A percentile compares a stretch with the other conserved stretches of the same genome.
phyloP scores from a whole-genome alignment of 1,139 yeast species.

The Saccharomycopsis crataegensis region DNA sequence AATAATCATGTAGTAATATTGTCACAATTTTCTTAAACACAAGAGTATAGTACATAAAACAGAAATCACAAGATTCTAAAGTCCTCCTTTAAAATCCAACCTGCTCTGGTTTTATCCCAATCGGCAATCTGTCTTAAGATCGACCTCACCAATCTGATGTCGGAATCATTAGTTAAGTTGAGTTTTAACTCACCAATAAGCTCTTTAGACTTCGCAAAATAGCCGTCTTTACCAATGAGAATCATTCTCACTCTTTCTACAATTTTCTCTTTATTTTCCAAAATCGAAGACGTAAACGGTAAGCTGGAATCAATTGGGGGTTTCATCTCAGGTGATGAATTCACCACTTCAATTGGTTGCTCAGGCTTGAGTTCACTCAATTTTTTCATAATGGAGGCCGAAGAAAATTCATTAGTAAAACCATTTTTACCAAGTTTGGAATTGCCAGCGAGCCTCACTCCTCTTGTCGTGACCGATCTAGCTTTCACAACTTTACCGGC shows the following conservation, averaged over 20 bases:
- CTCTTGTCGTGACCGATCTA: background rate
- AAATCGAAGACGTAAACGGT: background rate
- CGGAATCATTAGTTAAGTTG: slow-evolving; percentile 37
- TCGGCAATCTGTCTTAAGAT: slow-evolving; percentile 61
- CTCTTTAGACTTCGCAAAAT: slow-evolving; percentile 49
- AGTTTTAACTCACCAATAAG: slow-evolving; percentile 46
- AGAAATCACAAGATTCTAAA: background rate
- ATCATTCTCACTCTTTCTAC: slow-evolving; percentile 33
- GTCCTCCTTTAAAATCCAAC: slow-evolving; percentile 53
- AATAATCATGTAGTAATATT: too few relatives aligned
- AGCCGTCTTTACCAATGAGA: slow-evolving; percentile 32
- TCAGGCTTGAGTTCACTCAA: background rate
- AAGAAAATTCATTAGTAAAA: slow-evolving; percentile 13
- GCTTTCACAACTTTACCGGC: slow-evolving; percentile 49
- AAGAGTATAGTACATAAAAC: background rate
- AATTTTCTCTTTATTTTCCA: slow-evolving; percentile 28
- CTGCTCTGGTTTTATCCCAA: slow-evolving; percentile 52
- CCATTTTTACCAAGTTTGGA: slow-evolving; percentile 22
- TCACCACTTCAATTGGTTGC: background rate
- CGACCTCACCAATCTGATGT: slow-evolving; percentile 57
- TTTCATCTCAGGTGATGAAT: background rate
- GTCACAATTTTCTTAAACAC: background rate
- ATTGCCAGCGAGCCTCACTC: background rate
- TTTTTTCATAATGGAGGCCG: slow-evolving; percentile 22
- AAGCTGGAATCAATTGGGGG: background rate